Evolutionary conservation across 768 basidiomycete species (phyloP).

Genomic region (Agrocybe chaxingu): DNA sequence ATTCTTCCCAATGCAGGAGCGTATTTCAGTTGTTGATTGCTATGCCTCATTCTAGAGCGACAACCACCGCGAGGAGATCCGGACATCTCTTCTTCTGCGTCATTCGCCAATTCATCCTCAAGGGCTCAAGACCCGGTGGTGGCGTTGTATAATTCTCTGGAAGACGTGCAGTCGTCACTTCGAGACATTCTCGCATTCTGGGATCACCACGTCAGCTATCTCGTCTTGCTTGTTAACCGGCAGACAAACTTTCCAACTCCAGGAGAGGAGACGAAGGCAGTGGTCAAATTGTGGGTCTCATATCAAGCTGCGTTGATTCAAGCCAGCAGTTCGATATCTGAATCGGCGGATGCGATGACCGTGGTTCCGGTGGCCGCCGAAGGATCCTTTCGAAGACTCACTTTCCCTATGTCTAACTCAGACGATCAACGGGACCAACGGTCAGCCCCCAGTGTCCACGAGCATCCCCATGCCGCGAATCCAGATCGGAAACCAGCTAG

Average conservation of each 20-base stretch:
- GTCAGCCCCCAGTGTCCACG: no score
- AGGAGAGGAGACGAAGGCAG: constrained; percentile 15
- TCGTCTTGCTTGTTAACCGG: constrained; percentile 14
- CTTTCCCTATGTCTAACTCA: not conserved
- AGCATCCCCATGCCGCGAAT: no score
- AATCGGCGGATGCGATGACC: constrained; percentile 17
- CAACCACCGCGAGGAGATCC: no score
- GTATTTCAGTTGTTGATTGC: no score
- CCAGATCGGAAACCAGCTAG: no score
- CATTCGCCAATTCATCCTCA: no score
- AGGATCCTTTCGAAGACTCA: not conserved
- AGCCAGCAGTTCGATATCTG: constrained; percentile 18
- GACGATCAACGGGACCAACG: no score
- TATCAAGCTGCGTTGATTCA: constrained; percentile 18
- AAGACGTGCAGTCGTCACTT: constrained; percentile 12
- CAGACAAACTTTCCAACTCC: constrained; percentile 17
- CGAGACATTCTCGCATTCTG: constrained; percentile 18
- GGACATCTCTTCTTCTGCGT: no score
- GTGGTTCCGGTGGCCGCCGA: constrained; percentile 5
- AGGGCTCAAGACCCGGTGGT: constrained; percentile 3
- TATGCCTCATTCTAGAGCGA: no score
- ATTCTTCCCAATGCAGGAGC: no score
- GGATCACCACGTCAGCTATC: constrained; percentile 17
- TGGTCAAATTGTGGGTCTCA: constrained; percentile 15
- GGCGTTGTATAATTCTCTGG: constrained; percentile 12